These are phyloP conservation scores for Volvox africanus DNA, from an alignment of 139 green algal species.

Conservation along the genomic window DNA sequence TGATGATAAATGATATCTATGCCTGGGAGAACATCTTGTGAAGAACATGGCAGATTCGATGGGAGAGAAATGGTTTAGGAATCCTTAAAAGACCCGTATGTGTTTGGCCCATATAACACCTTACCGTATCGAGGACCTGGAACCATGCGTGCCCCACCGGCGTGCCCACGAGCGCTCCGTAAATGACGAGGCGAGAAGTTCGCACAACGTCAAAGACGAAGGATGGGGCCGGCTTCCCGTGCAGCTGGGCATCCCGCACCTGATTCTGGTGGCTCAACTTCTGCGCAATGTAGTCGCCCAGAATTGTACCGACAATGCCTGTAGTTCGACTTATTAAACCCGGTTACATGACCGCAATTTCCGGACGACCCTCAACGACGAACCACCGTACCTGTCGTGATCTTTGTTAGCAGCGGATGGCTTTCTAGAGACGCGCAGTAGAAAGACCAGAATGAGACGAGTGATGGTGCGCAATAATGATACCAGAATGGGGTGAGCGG, in stretches of 20 bases:
- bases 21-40: too few relatives aligned
- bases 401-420: conserved; percentile 49
- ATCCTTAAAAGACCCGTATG: too few relatives aligned
- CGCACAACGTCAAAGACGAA: conserved; percentile 53
- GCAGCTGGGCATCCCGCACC: not conserved
- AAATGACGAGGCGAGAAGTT: conserved; percentile 49
- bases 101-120: too few relatives aligned
- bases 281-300: conserved; percentile 64
- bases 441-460: conserved; percentile 1
- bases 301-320: conserved; percentile 55
- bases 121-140: conserved; percentile 48
- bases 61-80: too few relatives aligned
- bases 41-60: too few relatives aligned
- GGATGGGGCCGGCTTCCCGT: not conserved
- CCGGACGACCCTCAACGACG: not conserved
- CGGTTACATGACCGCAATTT: not conserved
- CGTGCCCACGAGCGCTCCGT: conserved; percentile 53
- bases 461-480: conserved; percentile 30
- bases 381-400: conserved; percentile 23
- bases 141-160: conserved; percentile 59
- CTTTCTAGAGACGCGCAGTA: conserved; percentile 34
- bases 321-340: conserved; percentile 9
- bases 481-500: conserved; percentile 5
- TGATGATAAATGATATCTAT: not conserved
- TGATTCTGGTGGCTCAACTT: conserved; percentile 12